These are phyloP conservation scores for Myrmaecium sp. DNA, from an alignment of 2,329 filamentous ascomycete genomes.

Conservation along the genomic window DNA sequence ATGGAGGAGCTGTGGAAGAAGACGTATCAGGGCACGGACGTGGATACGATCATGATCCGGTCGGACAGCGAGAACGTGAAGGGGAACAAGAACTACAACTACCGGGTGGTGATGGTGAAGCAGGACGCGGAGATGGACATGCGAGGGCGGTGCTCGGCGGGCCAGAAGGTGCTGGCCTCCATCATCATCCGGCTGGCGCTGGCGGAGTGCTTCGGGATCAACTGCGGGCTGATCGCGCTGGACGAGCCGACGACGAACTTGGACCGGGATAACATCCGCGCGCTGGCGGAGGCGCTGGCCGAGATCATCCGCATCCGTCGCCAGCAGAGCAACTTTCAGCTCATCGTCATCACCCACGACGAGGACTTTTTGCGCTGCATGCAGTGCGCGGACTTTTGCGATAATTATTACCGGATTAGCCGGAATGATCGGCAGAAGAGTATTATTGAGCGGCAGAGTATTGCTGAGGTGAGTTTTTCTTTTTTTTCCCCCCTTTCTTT, in stretches of 20 bases:
- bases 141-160: constrained; percentile 91
- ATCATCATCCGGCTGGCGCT: constrained; percentile 96
- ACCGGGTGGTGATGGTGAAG: constrained; percentile 94
- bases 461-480: constrained; percentile 20
- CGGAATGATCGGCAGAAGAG: constrained; percentile 76
- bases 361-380: constrained; percentile 89
- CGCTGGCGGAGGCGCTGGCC: constrained; percentile 68
- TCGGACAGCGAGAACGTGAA: constrained; percentile 68
- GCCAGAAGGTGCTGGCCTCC: constrained; percentile 87
- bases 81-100: constrained; percentile 80
- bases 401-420: constrained; percentile 77
- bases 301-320: constrained; percentile 72
- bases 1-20: constrained; percentile 92
- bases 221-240: constrained; percentile 88
- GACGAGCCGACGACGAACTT: constrained; percentile 97
- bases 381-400: constrained; percentile 84
- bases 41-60: constrained; percentile 89
- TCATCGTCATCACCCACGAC: constrained; percentile 97
- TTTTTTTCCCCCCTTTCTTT: neutral
- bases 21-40: constrained; percentile 92
- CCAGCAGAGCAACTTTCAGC: constrained; percentile 86
- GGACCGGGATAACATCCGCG: constrained; percentile 85
- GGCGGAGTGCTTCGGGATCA: constrained; percentile 89
- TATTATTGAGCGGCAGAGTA: constrained; percentile 50
- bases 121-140: constrained; percentile 98